phyloP scores from a whole-genome alignment of 805 yeast genomes.

The Candida sphagnicola region DNA sequence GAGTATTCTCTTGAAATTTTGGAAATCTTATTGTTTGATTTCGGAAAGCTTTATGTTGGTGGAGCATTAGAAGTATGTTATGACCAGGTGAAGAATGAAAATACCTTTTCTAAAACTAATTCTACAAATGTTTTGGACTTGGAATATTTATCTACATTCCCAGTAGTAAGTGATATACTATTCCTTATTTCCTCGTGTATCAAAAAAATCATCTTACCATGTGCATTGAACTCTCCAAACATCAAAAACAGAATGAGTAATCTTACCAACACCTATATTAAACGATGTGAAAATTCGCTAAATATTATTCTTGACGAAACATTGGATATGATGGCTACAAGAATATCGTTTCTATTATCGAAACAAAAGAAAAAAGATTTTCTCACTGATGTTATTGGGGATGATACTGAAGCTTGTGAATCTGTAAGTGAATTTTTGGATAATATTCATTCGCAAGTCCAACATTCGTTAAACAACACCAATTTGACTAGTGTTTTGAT shows the following conservation, averaged over 20 bases:
- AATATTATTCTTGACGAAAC: slow-evolving; percentile 62
- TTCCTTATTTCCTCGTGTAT: slow-evolving; percentile 67
- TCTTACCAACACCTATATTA: slow-evolving; percentile 56
- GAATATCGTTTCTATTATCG: slow-evolving; percentile 44
- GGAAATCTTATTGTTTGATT: slow-evolving; percentile 61
- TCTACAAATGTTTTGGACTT: slow-evolving; percentile 35
- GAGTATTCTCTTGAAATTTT: slow-evolving; percentile 63
- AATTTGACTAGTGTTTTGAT: slow-evolving; percentile 50
- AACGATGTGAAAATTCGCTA: slow-evolving; percentile 60
- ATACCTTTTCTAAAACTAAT: slow-evolving; percentile 18
- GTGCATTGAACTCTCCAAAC: slow-evolving; percentile 57
- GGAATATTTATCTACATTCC: slow-evolving; percentile 45
- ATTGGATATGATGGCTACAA: slow-evolving; percentile 46
- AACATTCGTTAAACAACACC: slow-evolving; percentile 27
- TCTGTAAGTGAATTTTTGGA: slow-evolving; percentile 53
- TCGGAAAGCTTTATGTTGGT: slow-evolving; percentile 73
- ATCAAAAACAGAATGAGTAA: slow-evolving; percentile 57
- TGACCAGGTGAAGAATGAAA: slow-evolving; percentile 38
- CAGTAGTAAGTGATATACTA: slow-evolving; percentile 55
- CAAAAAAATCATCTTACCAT: slow-evolving; percentile 71
- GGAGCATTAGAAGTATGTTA: slow-evolving; percentile 71
- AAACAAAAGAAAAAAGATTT: slow-evolving; percentile 79
- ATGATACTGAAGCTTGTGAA: slow-evolving; percentile 70
- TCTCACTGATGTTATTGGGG: slow-evolving; percentile 41
- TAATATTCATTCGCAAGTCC: slow-evolving; percentile 37